These are phyloP conservation scores for Verticillium klebahnii DNA, from an alignment of 2,329 filamentous ascomycete genomes.

Conservation along the genomic window DNA sequence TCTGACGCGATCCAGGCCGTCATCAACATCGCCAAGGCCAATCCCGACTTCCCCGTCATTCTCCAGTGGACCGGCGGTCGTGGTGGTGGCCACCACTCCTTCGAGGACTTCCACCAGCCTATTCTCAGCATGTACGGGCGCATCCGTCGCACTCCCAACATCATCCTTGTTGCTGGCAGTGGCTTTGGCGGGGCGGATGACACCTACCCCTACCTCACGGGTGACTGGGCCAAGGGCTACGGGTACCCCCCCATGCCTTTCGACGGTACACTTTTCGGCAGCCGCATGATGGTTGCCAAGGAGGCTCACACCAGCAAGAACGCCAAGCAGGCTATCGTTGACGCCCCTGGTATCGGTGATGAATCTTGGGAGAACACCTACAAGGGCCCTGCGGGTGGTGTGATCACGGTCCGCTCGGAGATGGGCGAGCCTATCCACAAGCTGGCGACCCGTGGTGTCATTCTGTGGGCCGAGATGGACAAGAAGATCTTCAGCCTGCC, in stretches of 20 bases:
- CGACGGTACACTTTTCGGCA: conserved; percentile 86
- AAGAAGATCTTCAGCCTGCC: conserved; percentile 95
- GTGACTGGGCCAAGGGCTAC: conserved; percentile 80
- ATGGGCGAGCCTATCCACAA: conserved; percentile 99
- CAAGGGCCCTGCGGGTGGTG: conserved; percentile 83
- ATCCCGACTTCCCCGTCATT: conserved; percentile 87
- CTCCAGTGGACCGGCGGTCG: conserved; percentile 94
- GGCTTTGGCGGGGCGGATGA: conserved; percentile 88
- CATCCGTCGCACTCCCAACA: conserved; percentile 79
- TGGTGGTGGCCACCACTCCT: conserved; percentile 91
- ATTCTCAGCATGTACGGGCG: conserved; percentile 88
- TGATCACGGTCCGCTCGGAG: conserved; percentile 95
- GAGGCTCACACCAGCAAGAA: conserved; percentile 84
- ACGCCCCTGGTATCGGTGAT: conserved; percentile 79
- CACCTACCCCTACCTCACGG: conserved; percentile 88
- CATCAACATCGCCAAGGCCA: conserved; percentile 91
- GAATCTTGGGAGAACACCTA: conserved; percentile 88
- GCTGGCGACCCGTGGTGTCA: conserved; percentile 90
- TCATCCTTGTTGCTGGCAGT: conserved; percentile 84
- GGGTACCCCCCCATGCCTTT: conserved; percentile 93
- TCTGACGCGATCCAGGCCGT: conserved; percentile 83
- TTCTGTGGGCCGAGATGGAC: conserved; percentile 99
- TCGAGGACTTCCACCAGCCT: conserved; percentile 91
- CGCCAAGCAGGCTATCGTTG: conserved; percentile 86
- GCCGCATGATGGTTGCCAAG: conserved; percentile 91